Conservation (phyloP, 2,329 filamentous ascomycete genomes). For the Cordyceps fumosorosea region DNA sequence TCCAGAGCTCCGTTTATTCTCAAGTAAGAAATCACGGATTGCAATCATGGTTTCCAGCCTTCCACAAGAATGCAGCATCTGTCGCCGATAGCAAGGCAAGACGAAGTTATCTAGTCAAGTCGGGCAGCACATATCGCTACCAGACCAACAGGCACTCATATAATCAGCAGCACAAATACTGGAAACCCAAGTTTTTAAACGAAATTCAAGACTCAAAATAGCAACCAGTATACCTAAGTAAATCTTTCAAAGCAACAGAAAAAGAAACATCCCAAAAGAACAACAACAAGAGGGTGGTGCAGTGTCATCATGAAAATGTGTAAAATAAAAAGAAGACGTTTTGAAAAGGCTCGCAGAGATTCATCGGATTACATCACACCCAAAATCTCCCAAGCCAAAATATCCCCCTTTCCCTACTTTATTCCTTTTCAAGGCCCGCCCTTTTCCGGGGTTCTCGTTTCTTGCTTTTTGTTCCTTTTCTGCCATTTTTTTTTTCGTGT, state of each 20-base stretch:
- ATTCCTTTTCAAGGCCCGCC: conserved; percentile 1
- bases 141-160: background rate
- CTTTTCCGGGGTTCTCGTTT: background rate
- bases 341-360: background rate
- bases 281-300: background rate
- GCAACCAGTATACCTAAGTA: conserved; percentile 7
- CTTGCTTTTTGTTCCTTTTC: background rate
- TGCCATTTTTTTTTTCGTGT: conserved; percentile 1
- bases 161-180: background rate
- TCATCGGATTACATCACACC: background rate
- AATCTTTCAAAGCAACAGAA: background rate
- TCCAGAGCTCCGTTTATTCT: no score
- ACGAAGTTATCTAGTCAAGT: no score
- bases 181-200: background rate
- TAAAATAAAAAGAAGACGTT: conserved; percentile 9
- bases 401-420: conserved; percentile 1
- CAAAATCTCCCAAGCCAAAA: background rate
- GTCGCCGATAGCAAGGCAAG: no score
- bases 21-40: no score
- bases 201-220: conserved; percentile 9
- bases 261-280: background rate
- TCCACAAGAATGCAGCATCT: no score
- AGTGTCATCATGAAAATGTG: conserved; percentile 7
- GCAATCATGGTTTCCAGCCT: no score
- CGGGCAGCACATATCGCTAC: background rate